phyloP scores from a whole-genome alignment of 208 protist genomes.

The Sergeia podlipaevii region DNA sequence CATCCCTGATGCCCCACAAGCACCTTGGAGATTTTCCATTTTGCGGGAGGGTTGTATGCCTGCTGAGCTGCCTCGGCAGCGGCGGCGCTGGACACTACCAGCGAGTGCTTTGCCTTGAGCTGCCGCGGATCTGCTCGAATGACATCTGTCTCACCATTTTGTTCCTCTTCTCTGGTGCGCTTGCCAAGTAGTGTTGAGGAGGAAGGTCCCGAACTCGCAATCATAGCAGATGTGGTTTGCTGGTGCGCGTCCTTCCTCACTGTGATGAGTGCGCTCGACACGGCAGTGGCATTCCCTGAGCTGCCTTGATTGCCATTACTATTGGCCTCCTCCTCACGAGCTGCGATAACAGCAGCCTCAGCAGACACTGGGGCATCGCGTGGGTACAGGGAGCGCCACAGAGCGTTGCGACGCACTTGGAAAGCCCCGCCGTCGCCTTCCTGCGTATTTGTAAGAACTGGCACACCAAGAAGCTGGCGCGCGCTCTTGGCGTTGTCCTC shows the following conservation, averaged over 20 bases:
- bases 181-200: slow-evolving; percentile 12
- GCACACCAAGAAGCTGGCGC: slow-evolving; percentile 36
- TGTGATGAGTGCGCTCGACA: neutral
- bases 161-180: slow-evolving; percentile 15
- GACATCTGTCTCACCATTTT: neutral
- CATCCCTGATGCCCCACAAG: slow-evolving; percentile 93
- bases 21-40: slow-evolving; percentile 96
- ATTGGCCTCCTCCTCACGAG: neutral
- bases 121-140: slow-evolving; percentile 47
- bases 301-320: neutral
- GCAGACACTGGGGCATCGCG: slow-evolving; percentile 18
- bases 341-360: neutral
- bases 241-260: neutral
- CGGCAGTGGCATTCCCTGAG: neutral
- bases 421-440: slow-evolving; percentile 12
- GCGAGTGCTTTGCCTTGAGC: slow-evolving; percentile 41
- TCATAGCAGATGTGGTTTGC: neutral
- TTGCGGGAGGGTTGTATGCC: slow-evolving; percentile 35
- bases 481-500: slow-evolving; percentile 27
- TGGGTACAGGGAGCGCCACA: slow-evolving; percentile 43
- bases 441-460: slow-evolving; percentile 2
- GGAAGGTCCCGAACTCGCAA: neutral
- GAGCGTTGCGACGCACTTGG: slow-evolving; percentile 22
- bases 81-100: slow-evolving; percentile 25
- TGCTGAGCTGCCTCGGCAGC: neutral